Evolutionary conservation across 1,284 basidiomycete species (phyloP), one percentile per base, ranked within the genome.

Genomic region (Serendipita sp.): DNA sequence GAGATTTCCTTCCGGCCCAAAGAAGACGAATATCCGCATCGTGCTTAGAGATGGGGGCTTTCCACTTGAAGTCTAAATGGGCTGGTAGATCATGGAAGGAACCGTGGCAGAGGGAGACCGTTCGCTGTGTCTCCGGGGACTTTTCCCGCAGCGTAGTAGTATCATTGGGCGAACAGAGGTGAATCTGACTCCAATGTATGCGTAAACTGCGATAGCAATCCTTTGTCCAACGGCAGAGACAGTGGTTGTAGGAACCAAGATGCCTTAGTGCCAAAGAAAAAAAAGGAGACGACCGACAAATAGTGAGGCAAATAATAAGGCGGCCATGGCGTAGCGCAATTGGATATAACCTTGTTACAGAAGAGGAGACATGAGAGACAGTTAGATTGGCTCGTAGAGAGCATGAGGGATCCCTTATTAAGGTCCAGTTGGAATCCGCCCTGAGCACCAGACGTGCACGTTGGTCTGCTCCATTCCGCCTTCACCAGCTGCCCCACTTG

Each of bases 11-110:
- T 32, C 53, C 22, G 10, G n/a, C 26, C 53, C 26, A n/a, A 58
- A 17, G 10, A n/a, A 34, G 22, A 58, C 17, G 10, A 6, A 30
- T 44, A 17, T 13, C 53, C 53, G 10, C 53, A 58, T 2, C 53
- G 53, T 58, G 47, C 53, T 58, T 58, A 58, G 53, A 30, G 53
- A 58, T 58, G 53, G 53, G 53, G 32, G 53, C 53, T 58, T 58
- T 58, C 53, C 53, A 30, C 15, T 26, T 58, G 15, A 6, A 49
- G 29, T 38, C 35, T 17, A 49, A 5, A 49, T 6, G 45, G 45
- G 29, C 15, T 29, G 17, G 45, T 17, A 49, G n/a, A 22, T 49
- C 8, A n/a, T 49, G 10, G 30, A 34, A 58, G 15, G 53, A 58
- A 15, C 22, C 15, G 8, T n/a, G 22, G 29, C 45, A 29, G 53